Percentiles rank a stretch among this genome's conserved stretches.
Evolutionary conservation across 2,329 filamentous ascomycete genomes (phyloP).

Genomic region (Helotiales sp.): DNA sequence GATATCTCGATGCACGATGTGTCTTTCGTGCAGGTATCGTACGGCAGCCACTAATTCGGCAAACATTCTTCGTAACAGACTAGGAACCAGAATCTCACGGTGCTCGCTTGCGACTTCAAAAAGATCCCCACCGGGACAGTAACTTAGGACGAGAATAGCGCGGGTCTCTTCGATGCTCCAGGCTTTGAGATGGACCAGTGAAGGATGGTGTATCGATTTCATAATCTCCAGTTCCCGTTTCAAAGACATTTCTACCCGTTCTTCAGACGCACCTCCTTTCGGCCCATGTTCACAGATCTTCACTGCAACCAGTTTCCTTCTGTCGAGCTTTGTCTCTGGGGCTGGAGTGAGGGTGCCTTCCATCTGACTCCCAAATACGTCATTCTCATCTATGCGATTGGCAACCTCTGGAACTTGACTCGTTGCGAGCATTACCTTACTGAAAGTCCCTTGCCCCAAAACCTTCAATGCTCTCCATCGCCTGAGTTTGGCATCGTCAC

Average conservation of each 20-base stretch:
- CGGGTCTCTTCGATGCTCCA: constrained; percentile 83
- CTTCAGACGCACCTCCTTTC: constrained; percentile 87
- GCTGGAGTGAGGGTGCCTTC: constrained; percentile 34
- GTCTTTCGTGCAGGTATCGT: constrained; percentile 78
- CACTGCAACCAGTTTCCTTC: constrained; percentile 85
- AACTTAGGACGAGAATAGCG: constrained; percentile 83
- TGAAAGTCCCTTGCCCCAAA: constrained; percentile 93
- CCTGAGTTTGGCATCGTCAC: constrained; percentile 67
- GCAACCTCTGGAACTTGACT: constrained; percentile 62
- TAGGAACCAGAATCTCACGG: constrained; percentile 64
- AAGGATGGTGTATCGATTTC: constrained; percentile 83
- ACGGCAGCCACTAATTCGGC: constrained; percentile 85
- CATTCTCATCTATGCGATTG: constrained; percentile 39
- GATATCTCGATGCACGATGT: constrained; percentile 94
- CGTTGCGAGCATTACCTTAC: constrained; percentile 87
- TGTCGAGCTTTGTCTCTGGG: constrained; percentile 49
- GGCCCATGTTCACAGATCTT: constrained; percentile 96
- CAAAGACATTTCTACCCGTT: constrained; percentile 88
- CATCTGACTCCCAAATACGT: constrained; percentile 30
- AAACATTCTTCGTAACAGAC: constrained; percentile 81
- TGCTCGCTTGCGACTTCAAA: constrained; percentile 86
- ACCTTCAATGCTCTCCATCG: constrained; percentile 78
- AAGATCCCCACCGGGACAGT: constrained; percentile 90
- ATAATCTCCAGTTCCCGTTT: constrained; percentile 96
- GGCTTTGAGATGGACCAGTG: constrained; percentile 85